Evolutionary conservation across 768 basidiomycete species (phyloP), one percentile per base, ranked within the genome.

Genomic region (Coprinopsis strossmayeri): DNA sequence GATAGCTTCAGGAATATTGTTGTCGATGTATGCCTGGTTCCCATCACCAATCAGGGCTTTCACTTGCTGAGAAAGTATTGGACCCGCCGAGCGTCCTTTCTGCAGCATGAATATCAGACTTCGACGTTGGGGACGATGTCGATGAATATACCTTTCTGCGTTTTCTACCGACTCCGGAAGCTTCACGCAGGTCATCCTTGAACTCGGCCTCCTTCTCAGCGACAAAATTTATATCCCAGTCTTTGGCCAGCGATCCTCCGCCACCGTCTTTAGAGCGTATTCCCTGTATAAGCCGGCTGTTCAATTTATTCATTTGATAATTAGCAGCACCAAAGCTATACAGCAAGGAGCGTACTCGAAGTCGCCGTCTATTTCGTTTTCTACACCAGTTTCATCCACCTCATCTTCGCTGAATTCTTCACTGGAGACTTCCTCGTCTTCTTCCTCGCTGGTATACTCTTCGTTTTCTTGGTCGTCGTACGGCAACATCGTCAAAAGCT

Each of bases 21-120:
- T 78, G 57, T 85, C 79, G 43, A 94, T 79, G 63, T 90, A 96
- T 2, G 87, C 86, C 58, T 87, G 81, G 60, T 93, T 94, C 18
- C 89, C 94, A 47, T 86, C 81, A 23, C 91, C 91, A 44, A 97
- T 81, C 15, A 95, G 68, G 0, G 78, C 70, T 45, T 76, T 76
- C 11, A 87, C 85, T 65, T 88, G 81, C 28, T 78, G 81, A 1
- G 87, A 89, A 12, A 88, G 70, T 0, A 66, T 63, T 1, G 82
- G 77, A 0, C 82, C 84, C 2, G 59, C 50, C 25, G 59, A 53
- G 25, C 75, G 67, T 46, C 71, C 69, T 61, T 74, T 74, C 65
- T 78, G 57, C 13, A 51, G 26, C 23, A 23, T 34, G n/a, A 34
- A 18, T 24, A n/a, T 23, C 44, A 49, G 13, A 4, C 15, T 38